phyloP scores from a whole-genome alignment of 495 filamentous ascomycete genomes.

The Podospora appendiculata region DNA sequence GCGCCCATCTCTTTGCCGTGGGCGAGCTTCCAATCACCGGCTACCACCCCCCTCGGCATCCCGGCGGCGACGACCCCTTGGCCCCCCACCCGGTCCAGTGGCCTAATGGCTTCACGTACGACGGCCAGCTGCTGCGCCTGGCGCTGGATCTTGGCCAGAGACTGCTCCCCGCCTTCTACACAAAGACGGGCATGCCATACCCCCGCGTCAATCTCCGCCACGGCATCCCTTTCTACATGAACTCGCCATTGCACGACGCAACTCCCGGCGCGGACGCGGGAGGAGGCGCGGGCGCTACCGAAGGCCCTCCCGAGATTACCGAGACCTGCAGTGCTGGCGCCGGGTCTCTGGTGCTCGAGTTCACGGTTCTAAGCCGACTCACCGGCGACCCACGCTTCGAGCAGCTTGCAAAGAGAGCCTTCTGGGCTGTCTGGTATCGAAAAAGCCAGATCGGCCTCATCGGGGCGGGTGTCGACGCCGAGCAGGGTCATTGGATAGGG shows the following conservation, averaged over 20 bases:
- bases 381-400: slow-evolving; percentile 84
- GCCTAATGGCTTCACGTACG: slow-evolving; percentile 73
- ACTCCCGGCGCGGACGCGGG: slow-evolving; percentile 19
- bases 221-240: slow-evolving; percentile 83
- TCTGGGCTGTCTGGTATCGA: slow-evolving; percentile 88
- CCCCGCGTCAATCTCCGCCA: slow-evolving; percentile 88
- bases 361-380: slow-evolving; percentile 80
- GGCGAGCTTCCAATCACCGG: slow-evolving; percentile 78
- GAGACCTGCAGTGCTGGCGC: slow-evolving; percentile 96
- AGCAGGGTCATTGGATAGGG: slow-evolving; percentile 83
- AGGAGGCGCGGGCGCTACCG: slow-evolving; percentile 19
- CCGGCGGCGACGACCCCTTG: slow-evolving; percentile 21
- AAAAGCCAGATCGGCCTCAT: slow-evolving; percentile 82
- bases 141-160: slow-evolving; percentile 77
- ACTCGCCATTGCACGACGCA: slow-evolving; percentile 58
- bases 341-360: slow-evolving; percentile 88
- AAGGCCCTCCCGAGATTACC: slow-evolving; percentile 62
- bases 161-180: slow-evolving; percentile 81
- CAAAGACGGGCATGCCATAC: slow-evolving; percentile 85
- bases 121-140: slow-evolving; percentile 81
- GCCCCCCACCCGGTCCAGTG: slow-evolving; percentile 54
- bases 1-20: slow-evolving; percentile 86
- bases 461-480: slow-evolving; percentile 85
- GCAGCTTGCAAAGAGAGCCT: slow-evolving; percentile 79
- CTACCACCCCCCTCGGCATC: slow-evolving; percentile 47